Percentiles rank a stretch among this genome's conserved stretches.
Conservation (phyloP, 139 green algal species). For the Desmodesmus armatus region DNA sequence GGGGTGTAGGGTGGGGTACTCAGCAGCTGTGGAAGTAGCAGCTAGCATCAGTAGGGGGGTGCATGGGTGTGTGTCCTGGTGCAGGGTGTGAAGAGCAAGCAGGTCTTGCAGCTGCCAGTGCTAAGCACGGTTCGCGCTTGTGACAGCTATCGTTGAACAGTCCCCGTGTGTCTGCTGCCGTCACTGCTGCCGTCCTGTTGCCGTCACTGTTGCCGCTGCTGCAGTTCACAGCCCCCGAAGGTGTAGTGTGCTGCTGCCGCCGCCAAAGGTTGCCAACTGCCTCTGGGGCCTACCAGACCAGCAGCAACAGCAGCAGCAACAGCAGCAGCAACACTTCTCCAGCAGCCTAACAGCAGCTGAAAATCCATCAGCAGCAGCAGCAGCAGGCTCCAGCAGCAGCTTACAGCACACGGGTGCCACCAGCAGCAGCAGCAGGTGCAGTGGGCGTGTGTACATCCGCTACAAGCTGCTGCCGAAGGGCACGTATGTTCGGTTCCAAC, state of each 20-base stretch:
- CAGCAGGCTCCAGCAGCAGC: neutral
- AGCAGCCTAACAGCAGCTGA: neutral
- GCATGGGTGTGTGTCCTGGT: too few species aligned
- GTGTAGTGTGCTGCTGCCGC: slow-evolving; percentile 73
- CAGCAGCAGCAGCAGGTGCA: slow-evolving; percentile 38
- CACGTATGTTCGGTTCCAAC: slow-evolving; percentile 78
- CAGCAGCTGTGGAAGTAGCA: neutral
- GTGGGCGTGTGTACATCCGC: slow-evolving; percentile 50
- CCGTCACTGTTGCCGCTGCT: slow-evolving; percentile 65
- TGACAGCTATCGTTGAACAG: too few species aligned
- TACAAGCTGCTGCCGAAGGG: slow-evolving; percentile 69
- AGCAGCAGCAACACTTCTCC: neutral
- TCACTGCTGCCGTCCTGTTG: neutral
- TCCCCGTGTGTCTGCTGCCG: too few species aligned
- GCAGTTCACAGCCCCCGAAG: slow-evolving; percentile 86
- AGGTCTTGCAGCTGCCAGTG: too few species aligned
- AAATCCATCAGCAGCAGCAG: slow-evolving; percentile 7
- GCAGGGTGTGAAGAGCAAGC: too few species aligned
- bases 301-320: neutral
- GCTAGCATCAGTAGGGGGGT: too few species aligned
- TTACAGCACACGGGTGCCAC: too few species aligned
- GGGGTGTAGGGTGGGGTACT: too few species aligned
- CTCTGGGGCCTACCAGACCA: slow-evolving; percentile 61
- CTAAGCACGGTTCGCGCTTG: too few species aligned
- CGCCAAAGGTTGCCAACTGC: slow-evolving; percentile 70